phyloP scores from a whole-genome alignment of 768 basidiomycete genomes.

The Sistotremastrum suecicum region DNA sequence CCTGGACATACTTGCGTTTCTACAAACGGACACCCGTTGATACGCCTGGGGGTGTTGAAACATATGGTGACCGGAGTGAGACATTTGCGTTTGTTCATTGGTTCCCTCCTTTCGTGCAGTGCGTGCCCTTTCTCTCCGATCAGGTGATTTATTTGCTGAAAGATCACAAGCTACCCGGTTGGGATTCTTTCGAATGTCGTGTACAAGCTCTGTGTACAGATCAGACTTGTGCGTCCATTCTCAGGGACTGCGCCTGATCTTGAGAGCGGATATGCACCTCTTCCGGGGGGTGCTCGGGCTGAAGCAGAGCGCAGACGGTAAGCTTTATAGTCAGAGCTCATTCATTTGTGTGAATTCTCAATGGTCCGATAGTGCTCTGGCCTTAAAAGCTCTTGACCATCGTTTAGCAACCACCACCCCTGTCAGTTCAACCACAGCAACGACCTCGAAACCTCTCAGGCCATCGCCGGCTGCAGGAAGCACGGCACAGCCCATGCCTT shows the following conservation, averaged over 20 bases:
- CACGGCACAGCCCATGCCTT: no score
- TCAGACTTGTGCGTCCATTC: slow-evolving; percentile 61
- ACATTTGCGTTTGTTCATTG: slow-evolving; percentile 90
- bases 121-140: slow-evolving; percentile 19
- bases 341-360: neutral
- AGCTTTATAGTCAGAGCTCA: slow-evolving; percentile 16
- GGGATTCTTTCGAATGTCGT: slow-evolving; percentile 26
- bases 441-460: no score
- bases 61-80: slow-evolving; percentile 89
- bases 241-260: slow-evolving; percentile 48
- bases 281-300: slow-evolving; percentile 82
- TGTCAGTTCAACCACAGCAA: slow-evolving; percentile 13
- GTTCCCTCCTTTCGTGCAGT: slow-evolving; percentile 97
- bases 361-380: slow-evolving; percentile 56
- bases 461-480: no score
- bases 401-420: slow-evolving; percentile 53
- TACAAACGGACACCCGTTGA: slow-evolving; percentile 80
- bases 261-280: slow-evolving; percentile 59
- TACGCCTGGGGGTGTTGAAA: slow-evolving; percentile 41
- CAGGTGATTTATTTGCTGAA: neutral
- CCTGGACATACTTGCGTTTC: slow-evolving; percentile 93
- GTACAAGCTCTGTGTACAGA: slow-evolving; percentile 35
- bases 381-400: slow-evolving; percentile 92
- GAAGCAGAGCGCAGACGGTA: slow-evolving; percentile 94
- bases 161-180: no score